Base-by-base conservation (phyloP, 139 green algal genomes). In the Zygnema cylindricum region DNA sequence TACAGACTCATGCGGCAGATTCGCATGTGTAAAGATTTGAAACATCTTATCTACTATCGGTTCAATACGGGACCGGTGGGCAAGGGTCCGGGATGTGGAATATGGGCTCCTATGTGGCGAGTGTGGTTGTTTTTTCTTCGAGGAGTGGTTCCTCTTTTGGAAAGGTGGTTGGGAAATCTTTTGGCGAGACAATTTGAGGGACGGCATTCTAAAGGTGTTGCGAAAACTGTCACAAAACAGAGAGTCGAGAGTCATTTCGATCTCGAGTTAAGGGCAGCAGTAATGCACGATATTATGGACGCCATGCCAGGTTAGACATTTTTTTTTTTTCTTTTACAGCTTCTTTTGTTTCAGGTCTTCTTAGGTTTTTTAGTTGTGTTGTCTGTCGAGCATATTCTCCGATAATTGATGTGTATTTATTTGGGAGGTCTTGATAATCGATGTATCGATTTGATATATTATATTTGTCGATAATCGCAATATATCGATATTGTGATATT, bases 81-180 rank as follows among this genome's bases (percentile, higher is more conserved):
- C 86, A 99, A 99, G 93, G 98, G 98, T 73, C 98, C 98, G 0
- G 98, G 98, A 30, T 97, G 98, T n/a, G 98, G 98, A 84, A 97
- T 99, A 93, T 99, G 98, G 98, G 98, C 98, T 22, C 98, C 98
- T 63, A 97, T 98, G 95, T 99, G 98, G 98, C 96, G 98, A 71
- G 98, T 99, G 82, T 99, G 98, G 98, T 94, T 99, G 30, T 99
- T 99, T 95, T 99, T 99, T 94, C 95, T 99, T 90, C 95, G 98
- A 76, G 98, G 97, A 85, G 95, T 99, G 75, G 96, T 99, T 69
- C 97, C 97, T 7, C 93, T 99, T 93, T 95, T 99, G 77, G 98
- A 99, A 93, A 93, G 98, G 35, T 99, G 98, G 98, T 95, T 99
- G 78, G 98, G 98, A 86, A 99, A 99, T 93, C 95, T 99, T 88